Conservation (phyloP, 768 basidiomycete genomes). For the Boletellus sp. region DNA sequence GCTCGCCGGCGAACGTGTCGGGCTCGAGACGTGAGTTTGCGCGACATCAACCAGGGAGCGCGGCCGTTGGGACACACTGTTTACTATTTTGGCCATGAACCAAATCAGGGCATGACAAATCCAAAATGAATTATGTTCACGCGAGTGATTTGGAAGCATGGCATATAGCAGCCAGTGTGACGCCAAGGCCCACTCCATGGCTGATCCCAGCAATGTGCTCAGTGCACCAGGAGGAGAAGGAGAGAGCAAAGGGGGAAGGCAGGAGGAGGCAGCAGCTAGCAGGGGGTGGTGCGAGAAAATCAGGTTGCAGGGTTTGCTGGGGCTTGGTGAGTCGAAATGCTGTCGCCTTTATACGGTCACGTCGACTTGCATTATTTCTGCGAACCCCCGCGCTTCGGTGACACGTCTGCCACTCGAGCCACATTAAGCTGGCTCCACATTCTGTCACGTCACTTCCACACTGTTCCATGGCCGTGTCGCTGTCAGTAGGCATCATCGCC, state of each 20-base stretch:
- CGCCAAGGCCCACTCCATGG: constrained; percentile 23
- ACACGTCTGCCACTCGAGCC: constrained; percentile 4
- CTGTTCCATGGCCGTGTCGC: constrained; percentile 1
- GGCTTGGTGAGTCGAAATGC: not conserved
- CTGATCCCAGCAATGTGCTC: constrained; percentile 10
- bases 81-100: constrained; percentile 62
- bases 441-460: constrained; percentile 22
- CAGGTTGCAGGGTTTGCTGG: constrained; percentile 3
- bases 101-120: constrained; percentile 36
- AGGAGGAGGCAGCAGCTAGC: not conserved
- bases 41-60: constrained; percentile 2
- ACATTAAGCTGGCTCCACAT: constrained; percentile 8
- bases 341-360: constrained; percentile 19
- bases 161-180: constrained; percentile 34
- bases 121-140: constrained; percentile 32
- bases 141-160: constrained; percentile 38
- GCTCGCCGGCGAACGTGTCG: not conserved
- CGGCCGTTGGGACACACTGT: constrained; percentile 34
- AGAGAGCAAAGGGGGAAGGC: not conserved
- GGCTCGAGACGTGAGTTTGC: not conserved
- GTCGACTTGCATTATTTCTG: constrained; percentile 4
- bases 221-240: not conserved
- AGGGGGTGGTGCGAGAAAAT: constrained; percentile 21
- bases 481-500: constrained; percentile 9
- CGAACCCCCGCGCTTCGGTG: constrained; percentile 9